phyloP scores from a whole-genome alignment of 2,329 filamentous ascomycete genomes.

The Thielaviopsis populi region DNA sequence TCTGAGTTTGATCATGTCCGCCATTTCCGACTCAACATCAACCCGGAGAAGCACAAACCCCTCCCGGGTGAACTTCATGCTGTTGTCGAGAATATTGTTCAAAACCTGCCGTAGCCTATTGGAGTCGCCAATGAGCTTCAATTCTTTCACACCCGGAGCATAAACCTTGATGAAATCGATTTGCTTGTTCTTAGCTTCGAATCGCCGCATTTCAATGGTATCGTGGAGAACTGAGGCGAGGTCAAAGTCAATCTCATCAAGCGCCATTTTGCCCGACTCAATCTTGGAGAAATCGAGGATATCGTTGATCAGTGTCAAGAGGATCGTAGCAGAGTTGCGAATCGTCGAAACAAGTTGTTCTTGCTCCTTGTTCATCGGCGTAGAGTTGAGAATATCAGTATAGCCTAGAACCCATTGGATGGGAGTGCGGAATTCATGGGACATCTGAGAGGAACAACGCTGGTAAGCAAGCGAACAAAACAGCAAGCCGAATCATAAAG shows the following conservation, averaged over 20 bases:
- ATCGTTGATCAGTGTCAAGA: constrained; percentile 80
- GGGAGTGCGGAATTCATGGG: constrained; percentile 63
- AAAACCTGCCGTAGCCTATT: constrained; percentile 72
- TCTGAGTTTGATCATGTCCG: constrained; percentile 49
- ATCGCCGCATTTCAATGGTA: constrained; percentile 75
- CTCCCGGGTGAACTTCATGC: constrained; percentile 58
- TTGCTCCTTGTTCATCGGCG: constrained; percentile 53
- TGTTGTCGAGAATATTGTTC: constrained; percentile 63
- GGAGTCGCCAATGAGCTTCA: constrained; percentile 71
- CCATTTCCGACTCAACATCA: constrained; percentile 45
- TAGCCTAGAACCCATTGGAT: constrained; percentile 71
- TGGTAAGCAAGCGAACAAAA: not conserved
- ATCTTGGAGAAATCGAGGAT: constrained; percentile 84
- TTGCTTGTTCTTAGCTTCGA: constrained; percentile 67
- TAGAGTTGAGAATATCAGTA: constrained; percentile 58
- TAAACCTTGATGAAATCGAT: constrained; percentile 56
- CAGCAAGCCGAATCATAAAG: no score
- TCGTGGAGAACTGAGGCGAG: constrained; percentile 59
- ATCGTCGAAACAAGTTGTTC: constrained; percentile 64
- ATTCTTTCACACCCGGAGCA: constrained; percentile 40
- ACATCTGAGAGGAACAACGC: constrained; percentile 37
- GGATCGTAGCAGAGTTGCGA: constrained; percentile 61
- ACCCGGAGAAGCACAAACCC: constrained; percentile 55
- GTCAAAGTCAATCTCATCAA: constrained; percentile 69
- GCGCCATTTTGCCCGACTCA: constrained; percentile 60